phyloP scores from a whole-genome alignment of 2,329 filamentous ascomycete species.

The Conoideocrella luteorostrata region DNA sequence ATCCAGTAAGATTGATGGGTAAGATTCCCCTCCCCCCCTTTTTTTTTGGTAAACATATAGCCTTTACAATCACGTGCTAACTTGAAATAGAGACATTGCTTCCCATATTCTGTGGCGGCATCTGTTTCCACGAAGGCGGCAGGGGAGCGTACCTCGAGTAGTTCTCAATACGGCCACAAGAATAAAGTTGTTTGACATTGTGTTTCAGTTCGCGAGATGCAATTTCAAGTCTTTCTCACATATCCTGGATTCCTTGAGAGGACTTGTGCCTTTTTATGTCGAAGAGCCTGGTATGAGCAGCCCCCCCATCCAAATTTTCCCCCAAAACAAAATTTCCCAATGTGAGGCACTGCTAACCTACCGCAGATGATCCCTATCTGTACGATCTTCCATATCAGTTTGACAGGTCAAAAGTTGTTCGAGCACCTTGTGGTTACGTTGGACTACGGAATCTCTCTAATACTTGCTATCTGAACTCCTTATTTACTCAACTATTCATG shows the following conservation, averaged over 20 bases:
- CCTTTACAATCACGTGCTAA: slow-evolving; percentile 8
- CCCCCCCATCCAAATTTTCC: too few relatives aligned
- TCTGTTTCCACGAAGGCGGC: slow-evolving; percentile 48
- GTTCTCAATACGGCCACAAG: slow-evolving; percentile 51
- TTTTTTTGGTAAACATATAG: too few relatives aligned
- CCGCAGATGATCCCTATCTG: slow-evolving; percentile 42
- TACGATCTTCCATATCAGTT: slow-evolving; percentile 57
- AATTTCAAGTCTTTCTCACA: slow-evolving; percentile 39
- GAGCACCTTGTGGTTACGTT: slow-evolving; percentile 74
- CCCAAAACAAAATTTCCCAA: neutral
- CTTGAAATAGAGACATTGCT: slow-evolving; percentile 19
- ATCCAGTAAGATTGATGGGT: slow-evolving; percentile 21
- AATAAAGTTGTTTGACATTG: slow-evolving; percentile 52
- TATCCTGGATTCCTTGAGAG: slow-evolving; percentile 39
- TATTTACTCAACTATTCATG: slow-evolving; percentile 94
- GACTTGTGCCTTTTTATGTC: slow-evolving; percentile 31
- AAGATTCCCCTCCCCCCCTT: too few relatives aligned
- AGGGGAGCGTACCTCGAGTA: slow-evolving; percentile 27
- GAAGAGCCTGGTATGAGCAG: slow-evolving; percentile 34
- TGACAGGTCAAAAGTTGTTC: slow-evolving; percentile 62
- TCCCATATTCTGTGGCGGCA: slow-evolving; percentile 53
- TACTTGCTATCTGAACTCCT: slow-evolving; percentile 94
- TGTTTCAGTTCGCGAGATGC: slow-evolving; percentile 50
- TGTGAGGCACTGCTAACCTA: neutral
- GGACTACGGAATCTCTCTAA: slow-evolving; percentile 89